phyloP scores from a whole-genome alignment of 202 grass and related monocot genomes.

The Sporobolus alterniflorus region DNA sequence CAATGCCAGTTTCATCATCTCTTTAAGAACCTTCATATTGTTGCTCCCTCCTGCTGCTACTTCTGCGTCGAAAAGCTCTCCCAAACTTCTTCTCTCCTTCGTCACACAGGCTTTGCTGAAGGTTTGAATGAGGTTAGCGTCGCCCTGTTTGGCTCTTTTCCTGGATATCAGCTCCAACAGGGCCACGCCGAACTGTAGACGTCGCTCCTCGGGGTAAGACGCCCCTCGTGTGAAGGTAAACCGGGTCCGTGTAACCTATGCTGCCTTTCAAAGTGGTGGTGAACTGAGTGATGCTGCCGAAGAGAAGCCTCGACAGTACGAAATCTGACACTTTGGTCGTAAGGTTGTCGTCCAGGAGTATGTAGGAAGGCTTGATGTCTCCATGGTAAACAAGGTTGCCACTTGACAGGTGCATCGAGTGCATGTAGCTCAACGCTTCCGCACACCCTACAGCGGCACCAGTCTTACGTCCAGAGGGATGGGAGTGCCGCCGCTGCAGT shows the following conservation, averaged over 20 bases:
- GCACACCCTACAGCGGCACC: conserved; percentile 40
- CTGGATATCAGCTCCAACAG: conserved; percentile 39
- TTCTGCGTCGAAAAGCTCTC: background rate
- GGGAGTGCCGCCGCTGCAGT: background rate
- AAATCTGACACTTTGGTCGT: conserved; percentile 35
- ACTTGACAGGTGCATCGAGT: conserved; percentile 30
- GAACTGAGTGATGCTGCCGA: conserved; percentile 27
- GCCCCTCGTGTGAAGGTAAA: conserved; percentile 24
- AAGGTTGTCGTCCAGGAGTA: conserved; percentile 55
- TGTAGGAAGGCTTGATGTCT: conserved; percentile 65
- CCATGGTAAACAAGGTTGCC: conserved; percentile 44
- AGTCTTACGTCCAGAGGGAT: conserved; percentile 38
- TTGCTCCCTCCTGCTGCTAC: background rate
- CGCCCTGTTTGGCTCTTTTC: background rate
- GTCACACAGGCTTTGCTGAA: background rate
- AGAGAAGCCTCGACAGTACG: conserved; percentile 45
- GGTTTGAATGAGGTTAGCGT: background rate
- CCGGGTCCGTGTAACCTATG: conserved; percentile 44
- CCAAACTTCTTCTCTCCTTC: background rate
- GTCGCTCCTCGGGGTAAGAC: conserved; percentile 51
- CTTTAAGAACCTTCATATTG: background rate
- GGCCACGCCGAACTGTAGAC: conserved; percentile 64
- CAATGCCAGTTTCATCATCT: background rate
- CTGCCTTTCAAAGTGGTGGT: conserved; percentile 41
- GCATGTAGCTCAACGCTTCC: conserved; percentile 46